Conservation (phyloP, 768 basidiomycete genomes). For the Postia placenta region DNA sequence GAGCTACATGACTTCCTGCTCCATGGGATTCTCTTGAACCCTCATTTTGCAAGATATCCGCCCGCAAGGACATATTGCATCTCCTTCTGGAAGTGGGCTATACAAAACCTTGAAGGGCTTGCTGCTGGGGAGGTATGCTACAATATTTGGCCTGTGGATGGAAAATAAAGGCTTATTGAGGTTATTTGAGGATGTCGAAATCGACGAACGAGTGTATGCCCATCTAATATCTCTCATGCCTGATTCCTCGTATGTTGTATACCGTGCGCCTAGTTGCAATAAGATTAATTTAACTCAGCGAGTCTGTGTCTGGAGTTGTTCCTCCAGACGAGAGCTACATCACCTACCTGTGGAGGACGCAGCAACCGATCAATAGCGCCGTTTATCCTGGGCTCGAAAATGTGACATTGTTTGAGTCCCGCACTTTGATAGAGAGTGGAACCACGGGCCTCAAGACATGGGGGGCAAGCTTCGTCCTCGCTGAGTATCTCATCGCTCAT, state of each 20-base stretch:
- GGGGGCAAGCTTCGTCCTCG: slow-evolving; percentile 64
- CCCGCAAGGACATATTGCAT: slow-evolving; percentile 59
- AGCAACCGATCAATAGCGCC: not conserved
- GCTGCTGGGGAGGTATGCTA: slow-evolving; percentile 40
- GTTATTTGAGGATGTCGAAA: slow-evolving; percentile 45
- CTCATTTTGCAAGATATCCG: slow-evolving; percentile 51
- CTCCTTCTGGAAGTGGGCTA: slow-evolving; percentile 70
- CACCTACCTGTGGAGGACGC: slow-evolving; percentile 56
- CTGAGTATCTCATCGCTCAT: slow-evolving; percentile 51
- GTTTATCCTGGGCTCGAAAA: slow-evolving; percentile 27
- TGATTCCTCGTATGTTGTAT: slow-evolving; percentile 26
- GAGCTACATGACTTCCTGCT: slow-evolving; percentile 53
- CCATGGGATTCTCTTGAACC: slow-evolving; percentile 40
- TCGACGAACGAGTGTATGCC: slow-evolving; percentile 61
- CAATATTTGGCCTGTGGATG: not conserved
- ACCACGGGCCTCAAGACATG: slow-evolving; percentile 81
- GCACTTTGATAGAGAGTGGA: slow-evolving; percentile 65
- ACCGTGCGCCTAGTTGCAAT: no score
- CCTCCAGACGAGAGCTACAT: slow-evolving; percentile 52
- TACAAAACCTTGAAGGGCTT: slow-evolving; percentile 46
- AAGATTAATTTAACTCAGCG: not conserved
- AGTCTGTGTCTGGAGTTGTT: slow-evolving; percentile 1
- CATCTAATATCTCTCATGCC: slow-evolving; percentile 46
- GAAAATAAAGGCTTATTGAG: slow-evolving; percentile 4
- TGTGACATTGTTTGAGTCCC: slow-evolving; percentile 66